These are phyloP conservation scores for Boletus subparvulus DNA, from an alignment of 768 basidiomycete genomes.

Conservation along the genomic window DNA sequence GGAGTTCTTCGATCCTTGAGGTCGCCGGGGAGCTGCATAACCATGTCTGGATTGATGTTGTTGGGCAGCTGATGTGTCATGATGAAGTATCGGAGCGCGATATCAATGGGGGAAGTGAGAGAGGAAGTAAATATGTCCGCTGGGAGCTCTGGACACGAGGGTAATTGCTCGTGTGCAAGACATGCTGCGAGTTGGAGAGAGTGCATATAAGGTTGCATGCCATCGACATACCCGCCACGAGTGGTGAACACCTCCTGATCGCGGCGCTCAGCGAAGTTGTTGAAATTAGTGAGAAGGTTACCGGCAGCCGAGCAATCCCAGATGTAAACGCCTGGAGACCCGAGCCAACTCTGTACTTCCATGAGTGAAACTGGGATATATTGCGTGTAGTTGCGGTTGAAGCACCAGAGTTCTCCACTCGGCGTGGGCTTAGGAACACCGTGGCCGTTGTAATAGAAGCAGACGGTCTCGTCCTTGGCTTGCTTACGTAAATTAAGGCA, in stretches of 20 bases:
- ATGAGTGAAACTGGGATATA: conserved; percentile 96
- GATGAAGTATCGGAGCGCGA: conserved; percentile 90
- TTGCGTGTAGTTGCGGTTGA: conserved; percentile 95
- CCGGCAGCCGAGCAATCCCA: conserved; percentile 99
- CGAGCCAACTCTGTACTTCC: conserved; percentile 92
- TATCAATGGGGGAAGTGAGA: conserved; percentile 97
- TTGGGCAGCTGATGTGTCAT: conserved; percentile 86
- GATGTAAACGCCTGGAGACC: conserved; percentile 93
- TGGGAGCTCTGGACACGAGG: conserved; percentile 94
- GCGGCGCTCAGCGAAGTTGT: conserved; percentile 69
- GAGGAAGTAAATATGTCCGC: conserved; percentile 98
- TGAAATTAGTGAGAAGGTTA: conserved; percentile 88
- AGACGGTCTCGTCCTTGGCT: conserved; percentile 89
- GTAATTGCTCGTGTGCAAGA: conserved; percentile 84
- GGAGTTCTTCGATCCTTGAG: conserved; percentile 96
- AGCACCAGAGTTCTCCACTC: conserved; percentile 97
- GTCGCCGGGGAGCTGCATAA: conserved; percentile 93
- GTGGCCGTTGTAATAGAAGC: conserved; percentile 98
- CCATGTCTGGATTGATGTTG: conserved; percentile 83
- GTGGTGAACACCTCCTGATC: conserved; percentile 62
- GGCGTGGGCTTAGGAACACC: conserved; percentile 96
- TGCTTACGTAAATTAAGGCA: conserved; percentile 80
- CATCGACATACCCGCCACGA: conserved; percentile 59
- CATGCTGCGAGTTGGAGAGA: conserved; percentile 96
- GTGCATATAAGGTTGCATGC: conserved; percentile 71